Conservation (phyloP, 306 rosid species). For the Pyrus betulifolia region DNA sequence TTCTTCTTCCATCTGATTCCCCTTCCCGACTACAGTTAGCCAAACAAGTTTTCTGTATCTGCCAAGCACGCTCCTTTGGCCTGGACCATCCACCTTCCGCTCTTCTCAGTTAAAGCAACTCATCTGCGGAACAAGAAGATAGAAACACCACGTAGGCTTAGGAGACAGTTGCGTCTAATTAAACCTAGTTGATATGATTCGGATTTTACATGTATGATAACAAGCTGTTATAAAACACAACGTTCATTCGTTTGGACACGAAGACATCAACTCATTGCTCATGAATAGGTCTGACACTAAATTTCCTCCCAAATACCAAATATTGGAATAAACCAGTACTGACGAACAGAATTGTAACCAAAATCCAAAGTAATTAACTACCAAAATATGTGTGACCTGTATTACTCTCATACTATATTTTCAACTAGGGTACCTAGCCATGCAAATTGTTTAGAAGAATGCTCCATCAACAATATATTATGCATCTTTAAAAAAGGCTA, state of each 20-base stretch:
- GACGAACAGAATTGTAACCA: background rate
- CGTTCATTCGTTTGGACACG: background rate
- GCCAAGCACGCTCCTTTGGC: slow-evolving; percentile 13
- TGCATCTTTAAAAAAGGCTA: background rate
- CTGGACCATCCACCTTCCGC: slow-evolving; percentile 2
- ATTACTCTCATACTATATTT: background rate
- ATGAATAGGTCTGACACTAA: background rate
- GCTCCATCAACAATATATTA: background rate
- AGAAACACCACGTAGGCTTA: background rate
- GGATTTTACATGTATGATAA: background rate
- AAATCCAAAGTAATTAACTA: background rate
- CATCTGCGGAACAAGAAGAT: slow-evolving; percentile 27
- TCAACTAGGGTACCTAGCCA: background rate
- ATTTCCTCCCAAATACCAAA: background rate
- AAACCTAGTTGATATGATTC: background rate
- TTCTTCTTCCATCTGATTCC: background rate
- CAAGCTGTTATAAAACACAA: background rate
- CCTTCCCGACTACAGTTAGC: background rate
- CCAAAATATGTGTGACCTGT: background rate
- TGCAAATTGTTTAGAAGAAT: background rate
- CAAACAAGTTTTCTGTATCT: background rate
- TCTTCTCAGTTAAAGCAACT: slow-evolving; percentile 26
- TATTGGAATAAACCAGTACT: background rate
- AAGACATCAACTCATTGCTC: background rate
- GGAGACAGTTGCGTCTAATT: background rate